These are phyloP conservation scores for Colletotrichum coccodes DNA, from an alignment of 2,329 filamentous ascomycete species.

Conservation along the genomic window DNA sequence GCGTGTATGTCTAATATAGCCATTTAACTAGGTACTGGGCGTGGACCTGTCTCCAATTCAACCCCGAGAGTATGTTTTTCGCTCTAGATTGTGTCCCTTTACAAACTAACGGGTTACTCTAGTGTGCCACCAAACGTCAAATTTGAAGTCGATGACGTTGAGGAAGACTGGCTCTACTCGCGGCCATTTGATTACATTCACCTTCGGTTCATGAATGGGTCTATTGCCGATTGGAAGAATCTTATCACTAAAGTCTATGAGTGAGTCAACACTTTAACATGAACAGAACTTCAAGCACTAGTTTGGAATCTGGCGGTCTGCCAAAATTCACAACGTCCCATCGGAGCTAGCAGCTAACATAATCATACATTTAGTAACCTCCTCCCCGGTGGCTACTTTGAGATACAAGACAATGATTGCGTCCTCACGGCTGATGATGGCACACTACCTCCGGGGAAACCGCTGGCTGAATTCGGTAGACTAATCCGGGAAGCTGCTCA, in stretches of 20 bases:
- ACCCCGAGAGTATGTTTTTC: constrained; percentile 43
- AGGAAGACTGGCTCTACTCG: constrained; percentile 43
- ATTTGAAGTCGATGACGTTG: constrained; percentile 51
- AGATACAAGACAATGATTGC: constrained; percentile 35
- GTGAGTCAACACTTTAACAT: not conserved
- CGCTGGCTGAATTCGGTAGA: not conserved
- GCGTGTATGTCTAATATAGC: not conserved
- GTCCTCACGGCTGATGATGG: not conserved
- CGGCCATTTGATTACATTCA: constrained; percentile 46
- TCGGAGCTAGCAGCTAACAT: not conserved
- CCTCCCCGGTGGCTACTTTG: constrained; percentile 35
- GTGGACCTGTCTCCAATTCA: constrained; percentile 52
- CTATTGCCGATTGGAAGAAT: constrained; percentile 39
- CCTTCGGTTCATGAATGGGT: constrained; percentile 41
- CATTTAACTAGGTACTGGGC: constrained; percentile 42
- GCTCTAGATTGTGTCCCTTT: constrained; percentile 37
- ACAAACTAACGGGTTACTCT: constrained; percentile 36
- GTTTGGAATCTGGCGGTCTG: not conserved
- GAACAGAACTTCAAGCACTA: not conserved
- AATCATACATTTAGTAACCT: not conserved
- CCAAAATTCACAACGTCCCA: accelerated
- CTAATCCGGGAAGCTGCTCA: not conserved
- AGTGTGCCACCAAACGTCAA: constrained; percentile 54
- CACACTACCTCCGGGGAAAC: not conserved
- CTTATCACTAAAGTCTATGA: not conserved